These are phyloP conservation scores for Pleurotus pulmonarius DNA, from an alignment of 768 basidiomycete species.

Conservation along the genomic window DNA sequence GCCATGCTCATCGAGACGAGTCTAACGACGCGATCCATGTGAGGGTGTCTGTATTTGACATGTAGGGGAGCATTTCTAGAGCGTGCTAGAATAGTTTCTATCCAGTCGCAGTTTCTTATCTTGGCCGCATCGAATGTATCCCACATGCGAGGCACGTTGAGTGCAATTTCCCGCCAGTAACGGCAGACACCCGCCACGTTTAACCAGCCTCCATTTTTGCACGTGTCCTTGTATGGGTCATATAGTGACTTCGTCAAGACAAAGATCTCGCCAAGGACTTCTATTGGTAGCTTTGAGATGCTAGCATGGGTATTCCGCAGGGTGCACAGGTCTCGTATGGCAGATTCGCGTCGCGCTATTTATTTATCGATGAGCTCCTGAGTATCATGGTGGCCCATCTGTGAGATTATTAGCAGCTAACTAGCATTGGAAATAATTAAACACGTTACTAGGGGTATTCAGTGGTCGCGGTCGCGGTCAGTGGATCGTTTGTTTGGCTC, in stretches of 20 bases:
- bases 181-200: neutral
- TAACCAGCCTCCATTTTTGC: neutral
- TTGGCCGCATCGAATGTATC: neutral
- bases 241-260: neutral
- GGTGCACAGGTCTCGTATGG: neutral
- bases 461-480: too few relatives aligned
- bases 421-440: too few relatives aligned
- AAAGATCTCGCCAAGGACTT: neutral
- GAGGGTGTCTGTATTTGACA: neutral
- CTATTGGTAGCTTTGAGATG: neutral
- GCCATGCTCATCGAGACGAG: too few relatives aligned
- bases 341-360: neutral
- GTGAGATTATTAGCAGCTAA: too few relatives aligned
- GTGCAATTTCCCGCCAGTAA: neutral
- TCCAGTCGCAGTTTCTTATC: too few relatives aligned
- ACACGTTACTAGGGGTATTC: too few relatives aligned
- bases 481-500: too few relatives aligned
- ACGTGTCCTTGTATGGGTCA: neutral
- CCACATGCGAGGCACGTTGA: neutral
- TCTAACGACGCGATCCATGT: too few relatives aligned
- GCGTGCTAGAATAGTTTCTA: neutral
- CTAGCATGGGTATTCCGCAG: neutral
- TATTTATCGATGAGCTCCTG: neutral
- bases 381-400: too few relatives aligned
- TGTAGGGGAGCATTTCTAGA: neutral